Base-by-base conservation (phyloP, 768 basidiomycete species). In the Lentinula sp. region DNA sequence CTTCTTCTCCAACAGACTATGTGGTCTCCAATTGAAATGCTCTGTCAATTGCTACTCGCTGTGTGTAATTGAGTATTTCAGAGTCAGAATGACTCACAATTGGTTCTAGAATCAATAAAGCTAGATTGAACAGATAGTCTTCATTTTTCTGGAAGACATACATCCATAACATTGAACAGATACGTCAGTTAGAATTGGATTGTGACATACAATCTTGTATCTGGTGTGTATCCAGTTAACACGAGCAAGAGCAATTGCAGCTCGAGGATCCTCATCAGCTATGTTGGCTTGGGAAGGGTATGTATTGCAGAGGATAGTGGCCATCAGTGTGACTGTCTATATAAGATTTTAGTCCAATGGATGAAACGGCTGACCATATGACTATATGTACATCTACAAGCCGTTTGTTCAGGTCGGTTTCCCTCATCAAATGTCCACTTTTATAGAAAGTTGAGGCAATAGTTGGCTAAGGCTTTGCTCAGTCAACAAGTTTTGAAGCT, bases 1-100 rank as follows among this genome's bases (percentile, higher is more conserved):
- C 53, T 81, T 69, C 16, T 69, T 61, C 64, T 83, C 81, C 12
- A 83, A 66, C n/a, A 71, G 70, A 20, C 80, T 80, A n/a, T 77
- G 67, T 4, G 67, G 35, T 5, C 81, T 71, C 81, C 80, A 82
- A 2, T 79, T 79, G 62, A 71, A 80, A 2, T 67, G 67, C 15
- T 69, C 66, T 0, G 74, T 69, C 76, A 79, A 82, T 3, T 54
- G 54, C 80, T 80, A 53, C 16, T 10, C 20, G 18, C 2, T 15
- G 33, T 50, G 28, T n/a, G 35, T 58, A 28, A 28, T 28, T 28
- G n/a, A 37, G 42, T 9, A 51, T 23, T 16, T 28, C 15, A 9
- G 20, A 18, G 3, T 28, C 28, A 28, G 4, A 28, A 2, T 28
- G 28, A 60, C 74, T 54, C 61, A 80, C 80, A 36, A 65, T 64